Evolutionary conservation across 306 rosid species (phyloP).

Genomic region (Cucumis melo): DNA sequence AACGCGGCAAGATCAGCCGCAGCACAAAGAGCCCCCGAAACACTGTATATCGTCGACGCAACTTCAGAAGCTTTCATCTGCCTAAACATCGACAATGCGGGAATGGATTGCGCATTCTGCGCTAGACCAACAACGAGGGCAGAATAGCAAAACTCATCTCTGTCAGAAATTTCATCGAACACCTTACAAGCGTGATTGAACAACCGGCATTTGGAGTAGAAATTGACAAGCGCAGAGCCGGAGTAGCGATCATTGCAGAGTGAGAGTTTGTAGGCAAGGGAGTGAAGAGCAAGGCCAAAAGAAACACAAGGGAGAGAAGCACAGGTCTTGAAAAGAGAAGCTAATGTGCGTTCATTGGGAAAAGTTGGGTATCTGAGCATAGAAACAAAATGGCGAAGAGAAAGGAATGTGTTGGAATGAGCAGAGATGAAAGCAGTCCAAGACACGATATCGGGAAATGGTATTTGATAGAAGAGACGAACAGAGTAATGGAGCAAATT

Average conservation of each 20-base stretch:
- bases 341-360: constrained; percentile 72
- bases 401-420: constrained; percentile 28
- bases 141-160: constrained; percentile 53
- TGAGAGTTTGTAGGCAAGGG: constrained; percentile 47
- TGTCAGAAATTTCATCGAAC: constrained; percentile 50
- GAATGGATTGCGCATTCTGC: constrained; percentile 34
- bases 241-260: constrained; percentile 34
- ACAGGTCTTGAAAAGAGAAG: constrained; percentile 57
- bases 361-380: constrained; percentile 65
- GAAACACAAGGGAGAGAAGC: constrained; percentile 30
- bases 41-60: constrained; percentile 36
- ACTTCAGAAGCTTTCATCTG: constrained; percentile 37
- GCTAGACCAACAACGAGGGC: constrained; percentile 63
- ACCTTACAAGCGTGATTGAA: constrained; percentile 36
- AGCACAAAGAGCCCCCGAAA: constrained; percentile 56
- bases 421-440: constrained; percentile 71
- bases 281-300: constrained; percentile 59
- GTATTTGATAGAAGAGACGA: constrained; percentile 41
- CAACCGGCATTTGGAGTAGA: constrained; percentile 44
- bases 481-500: constrained; percentile 26
- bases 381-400: constrained; percentile 54
- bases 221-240: constrained; percentile 45
- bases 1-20: constrained; percentile 54
- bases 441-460: constrained; percentile 57
- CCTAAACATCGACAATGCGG: constrained; percentile 33